phyloP scores from a whole-genome alignment of 2,329 filamentous ascomycete genomes.

The Fusarium algeriense region DNA sequence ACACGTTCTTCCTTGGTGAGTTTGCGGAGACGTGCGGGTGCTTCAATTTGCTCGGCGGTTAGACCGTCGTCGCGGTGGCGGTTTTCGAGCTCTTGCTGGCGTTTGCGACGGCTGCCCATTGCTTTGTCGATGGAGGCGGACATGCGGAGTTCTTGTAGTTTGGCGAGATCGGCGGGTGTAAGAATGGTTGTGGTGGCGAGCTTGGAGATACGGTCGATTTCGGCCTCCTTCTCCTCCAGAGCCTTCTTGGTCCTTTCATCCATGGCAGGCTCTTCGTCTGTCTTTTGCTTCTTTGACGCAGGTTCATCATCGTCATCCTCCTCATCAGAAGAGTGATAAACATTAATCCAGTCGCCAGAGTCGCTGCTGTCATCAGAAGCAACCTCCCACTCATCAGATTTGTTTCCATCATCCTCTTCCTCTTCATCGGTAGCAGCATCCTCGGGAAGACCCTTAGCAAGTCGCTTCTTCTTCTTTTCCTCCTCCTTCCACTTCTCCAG shows the following conservation, averaged over 20 bases:
- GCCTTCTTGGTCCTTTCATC: slow-evolving; percentile 58
- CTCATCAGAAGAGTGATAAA: slow-evolving; percentile 85
- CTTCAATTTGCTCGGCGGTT: slow-evolving; percentile 92
- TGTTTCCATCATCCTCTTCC: slow-evolving; percentile 68
- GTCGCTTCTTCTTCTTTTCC: slow-evolving; percentile 79
- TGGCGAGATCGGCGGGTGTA: slow-evolving; percentile 94
- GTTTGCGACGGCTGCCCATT: slow-evolving; percentile 61
- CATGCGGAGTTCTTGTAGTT: slow-evolving; percentile 88
- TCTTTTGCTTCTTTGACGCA: slow-evolving; percentile 61
- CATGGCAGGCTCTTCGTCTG: slow-evolving; percentile 46
- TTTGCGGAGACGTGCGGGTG: slow-evolving; percentile 84
- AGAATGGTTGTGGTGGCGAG: slow-evolving; percentile 94
- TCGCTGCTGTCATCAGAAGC: slow-evolving; percentile 72
- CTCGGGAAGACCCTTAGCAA: slow-evolving; percentile 76
- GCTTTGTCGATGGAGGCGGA: slow-evolving; percentile 77
- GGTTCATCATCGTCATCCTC: slow-evolving; percentile 74
- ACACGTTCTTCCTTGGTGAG: slow-evolving; percentile 90
- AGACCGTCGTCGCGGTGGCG: slow-evolving; percentile 88
- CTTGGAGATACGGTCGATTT: slow-evolving; percentile 70
- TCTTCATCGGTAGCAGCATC: slow-evolving; percentile 71
- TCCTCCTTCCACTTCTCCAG: slow-evolving; percentile 95
- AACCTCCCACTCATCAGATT: slow-evolving; percentile 72
- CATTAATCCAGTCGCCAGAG: slow-evolving; percentile 93
- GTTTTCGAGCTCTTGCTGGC: slow-evolving; percentile 59
- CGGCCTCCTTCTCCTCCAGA: slow-evolving; percentile 55